Evolutionary conservation across 2,329 filamentous ascomycete species (phyloP), one percentile per base, ranked within the genome.

Genomic region (Aurifilum marmelostoma): DNA sequence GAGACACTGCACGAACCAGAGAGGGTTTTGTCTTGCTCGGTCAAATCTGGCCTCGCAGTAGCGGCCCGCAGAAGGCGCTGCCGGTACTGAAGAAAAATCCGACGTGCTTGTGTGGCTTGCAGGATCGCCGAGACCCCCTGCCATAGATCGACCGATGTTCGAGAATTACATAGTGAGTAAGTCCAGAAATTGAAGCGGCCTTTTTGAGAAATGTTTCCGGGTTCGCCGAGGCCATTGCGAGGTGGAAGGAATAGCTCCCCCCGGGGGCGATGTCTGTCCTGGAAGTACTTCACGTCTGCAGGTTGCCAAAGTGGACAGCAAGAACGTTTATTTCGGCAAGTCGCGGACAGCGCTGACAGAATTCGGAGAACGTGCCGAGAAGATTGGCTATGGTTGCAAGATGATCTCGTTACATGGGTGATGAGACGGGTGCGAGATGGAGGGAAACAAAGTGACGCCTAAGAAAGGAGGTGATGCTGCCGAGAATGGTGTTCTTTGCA

Each of bases 371-470:
- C 39, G 60, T 50, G 39, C 60, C 41, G 41, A 63, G 41, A 47
- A 63, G 60, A 50, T 32, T 63, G 60, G 60, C 60, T 14, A 41
- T 63, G 60, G 5, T 32, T 63, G 37, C 39, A 27, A 47, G 39
- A 29, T 63, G 24, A 29, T 63, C 41, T 63, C 60, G n/a, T 41
- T 63, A 63, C 41, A 50, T 41, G 41, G n/a, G 60, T 32, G 37
- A 29, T 63, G 60, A 32, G 60, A 63, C 41, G 41, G 18, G 60
- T 16, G 41, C 60, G 60, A 47, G 60, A 50, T 63, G 60, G 60
- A 43, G 59, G 37, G 59, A 27, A 62, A 14, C n/a, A 27, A 43
- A 14, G 24, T 60, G 32, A 60, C 52, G 24, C 5, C 24, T 16
- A 27, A 11, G 24, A 56, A 56, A 29, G 52, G 12, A 29, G 27